These are phyloP conservation scores for Triticum aestivum DNA, from an alignment of 176 grass and related monocot genomes.

Conservation along the genomic window DNA sequence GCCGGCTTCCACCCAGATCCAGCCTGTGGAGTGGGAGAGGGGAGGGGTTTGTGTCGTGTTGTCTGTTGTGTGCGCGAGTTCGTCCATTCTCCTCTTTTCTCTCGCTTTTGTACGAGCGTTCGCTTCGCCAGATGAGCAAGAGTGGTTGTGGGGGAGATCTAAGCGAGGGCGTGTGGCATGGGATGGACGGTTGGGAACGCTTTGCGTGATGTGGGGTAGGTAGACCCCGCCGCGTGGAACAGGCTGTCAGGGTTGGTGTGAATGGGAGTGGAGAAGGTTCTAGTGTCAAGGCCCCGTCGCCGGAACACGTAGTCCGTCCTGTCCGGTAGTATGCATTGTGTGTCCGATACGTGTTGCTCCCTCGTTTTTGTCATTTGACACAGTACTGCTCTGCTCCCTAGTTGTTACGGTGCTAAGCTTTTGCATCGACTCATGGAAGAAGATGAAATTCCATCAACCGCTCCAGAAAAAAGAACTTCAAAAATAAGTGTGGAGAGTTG, in stretches of 20 bases:
- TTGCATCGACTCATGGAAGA: no score
- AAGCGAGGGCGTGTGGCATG: neutral
- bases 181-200: slow-evolving; percentile 5
- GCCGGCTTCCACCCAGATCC: slow-evolving; percentile 5
- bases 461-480: no score
- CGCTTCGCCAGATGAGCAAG: slow-evolving; percentile 21
- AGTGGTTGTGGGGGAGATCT: neutral
- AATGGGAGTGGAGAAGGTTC: neutral
- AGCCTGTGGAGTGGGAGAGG: neutral
- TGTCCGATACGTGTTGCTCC: no score
- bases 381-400: no score
- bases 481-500: no score
- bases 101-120: slow-evolving; percentile 17
- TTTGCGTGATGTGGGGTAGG: slow-evolving; percentile 2
- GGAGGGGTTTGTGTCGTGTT: neutral
- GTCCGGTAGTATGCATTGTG: no score
- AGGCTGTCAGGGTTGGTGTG: neutral
- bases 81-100: neutral
- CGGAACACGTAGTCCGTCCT: neutral
- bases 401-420: no score
- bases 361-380: no score
- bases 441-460: no score
- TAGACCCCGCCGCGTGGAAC: neutral
- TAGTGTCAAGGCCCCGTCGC: neutral
- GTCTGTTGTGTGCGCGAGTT: neutral